Conservation (phyloP, 345 rosid genomes). For the Heritiera littoralis region DNA sequence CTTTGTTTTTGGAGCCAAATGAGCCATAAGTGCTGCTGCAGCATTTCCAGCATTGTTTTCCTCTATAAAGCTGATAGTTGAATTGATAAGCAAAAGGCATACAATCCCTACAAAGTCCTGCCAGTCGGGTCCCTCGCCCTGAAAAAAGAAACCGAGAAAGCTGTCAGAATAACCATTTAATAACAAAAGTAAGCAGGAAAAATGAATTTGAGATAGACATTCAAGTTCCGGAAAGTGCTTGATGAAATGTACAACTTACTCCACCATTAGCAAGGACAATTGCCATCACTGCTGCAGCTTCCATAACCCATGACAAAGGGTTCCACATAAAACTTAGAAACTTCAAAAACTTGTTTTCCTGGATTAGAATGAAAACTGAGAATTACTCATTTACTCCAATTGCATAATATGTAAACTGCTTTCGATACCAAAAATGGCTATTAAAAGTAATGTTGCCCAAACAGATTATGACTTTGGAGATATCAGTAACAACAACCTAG, state of each 20-base stretch:
- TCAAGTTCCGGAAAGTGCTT: background rate
- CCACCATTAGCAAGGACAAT: conserved; percentile 85
- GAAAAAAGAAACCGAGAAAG: conserved; percentile 32
- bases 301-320: conserved; percentile 99
- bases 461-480: background rate
- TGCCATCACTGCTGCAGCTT: conserved; percentile 96
- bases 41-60: conserved; percentile 96
- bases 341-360: conserved; percentile 90
- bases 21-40: conserved; percentile 90
- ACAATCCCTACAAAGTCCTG: conserved; percentile 92
- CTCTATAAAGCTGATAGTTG: conserved; percentile 92
- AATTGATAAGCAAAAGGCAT: conserved; percentile 77
- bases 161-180: background rate
- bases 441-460: background rate
- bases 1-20: conserved; percentile 88
- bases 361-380: conserved; percentile 17
- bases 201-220: background rate
- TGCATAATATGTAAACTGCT: background rate
- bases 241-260: conserved; percentile 43
- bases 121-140: conserved; percentile 97
- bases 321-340: conserved; percentile 97
- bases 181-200: background rate
- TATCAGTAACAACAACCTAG: background rate
- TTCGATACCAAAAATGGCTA: background rate
- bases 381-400: conserved; percentile 6